phyloP scores from a whole-genome alignment of 768 basidiomycete genomes.

The Mycena latifolia region DNA sequence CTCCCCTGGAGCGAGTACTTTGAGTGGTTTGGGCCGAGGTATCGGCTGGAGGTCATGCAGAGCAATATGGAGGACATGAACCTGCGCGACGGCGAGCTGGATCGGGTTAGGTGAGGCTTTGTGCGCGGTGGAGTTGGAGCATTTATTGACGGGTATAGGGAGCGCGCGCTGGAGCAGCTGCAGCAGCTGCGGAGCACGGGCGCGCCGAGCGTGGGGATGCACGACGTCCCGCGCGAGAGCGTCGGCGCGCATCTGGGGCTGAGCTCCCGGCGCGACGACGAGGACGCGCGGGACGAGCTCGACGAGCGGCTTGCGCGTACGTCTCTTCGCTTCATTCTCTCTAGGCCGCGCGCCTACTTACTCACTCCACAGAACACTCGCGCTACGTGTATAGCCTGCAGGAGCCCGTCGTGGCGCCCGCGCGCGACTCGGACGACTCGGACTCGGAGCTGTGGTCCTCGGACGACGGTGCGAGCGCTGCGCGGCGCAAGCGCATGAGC shows the following conservation, averaged over 20 bases:
- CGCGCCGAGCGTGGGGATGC: conserved; percentile 91
- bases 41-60: conserved; percentile 88
- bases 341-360: not conserved
- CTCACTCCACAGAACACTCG: conserved; percentile 65
- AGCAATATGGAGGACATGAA: conserved; percentile 98
- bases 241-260: conserved; percentile 74
- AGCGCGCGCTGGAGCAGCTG: conserved; percentile 55
- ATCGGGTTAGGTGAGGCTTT: conserved; percentile 79
- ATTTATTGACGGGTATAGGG: conserved; percentile 33
- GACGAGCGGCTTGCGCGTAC: conserved; percentile 81
- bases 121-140: not conserved
- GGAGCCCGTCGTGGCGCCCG: conserved; percentile 58
- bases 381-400: conserved; percentile 74
- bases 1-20: conserved; percentile 92
- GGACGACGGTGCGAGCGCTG: conserved; percentile 32
- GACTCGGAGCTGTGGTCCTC: conserved; percentile 34
- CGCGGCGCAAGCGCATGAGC: conserved; percentile 71
- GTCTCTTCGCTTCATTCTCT: conserved; percentile 40
- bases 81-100: conserved; percentile 80
- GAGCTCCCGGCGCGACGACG: conserved; percentile 53
- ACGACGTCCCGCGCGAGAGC: conserved; percentile 83
- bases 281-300: conserved; percentile 67
- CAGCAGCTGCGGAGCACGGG: conserved; percentile 54
- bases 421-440: conserved; percentile 57
- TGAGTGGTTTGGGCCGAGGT: conserved; percentile 98